Conservation (phyloP, 768 basidiomycete species). For the Russula earlei region DNA sequence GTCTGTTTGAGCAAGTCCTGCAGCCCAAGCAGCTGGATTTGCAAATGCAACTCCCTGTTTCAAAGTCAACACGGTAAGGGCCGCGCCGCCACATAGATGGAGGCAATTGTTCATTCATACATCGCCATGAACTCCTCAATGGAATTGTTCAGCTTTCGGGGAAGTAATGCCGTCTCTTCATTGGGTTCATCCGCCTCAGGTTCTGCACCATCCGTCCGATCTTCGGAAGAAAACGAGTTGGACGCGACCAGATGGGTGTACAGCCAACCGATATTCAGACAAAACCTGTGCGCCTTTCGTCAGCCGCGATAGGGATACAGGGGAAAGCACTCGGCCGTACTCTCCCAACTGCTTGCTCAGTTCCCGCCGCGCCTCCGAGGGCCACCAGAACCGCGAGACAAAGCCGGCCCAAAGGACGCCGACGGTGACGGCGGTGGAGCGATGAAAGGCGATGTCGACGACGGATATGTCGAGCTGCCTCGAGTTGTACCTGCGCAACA, state of each 20-base stretch:
- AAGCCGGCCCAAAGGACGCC: slow-evolving; percentile 88
- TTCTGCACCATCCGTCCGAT: slow-evolving; percentile 23
- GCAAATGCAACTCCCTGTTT: slow-evolving; percentile 89
- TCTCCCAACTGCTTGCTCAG: slow-evolving; percentile 79
- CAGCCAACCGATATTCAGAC: slow-evolving; percentile 87
- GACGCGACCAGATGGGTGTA: slow-evolving; percentile 87
- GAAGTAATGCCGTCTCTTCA: slow-evolving; percentile 26
- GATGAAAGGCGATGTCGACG: slow-evolving; percentile 60
- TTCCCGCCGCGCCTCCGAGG: slow-evolving; percentile 85
- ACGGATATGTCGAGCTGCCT: slow-evolving; percentile 57
- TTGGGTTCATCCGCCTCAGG: slow-evolving; percentile 13
- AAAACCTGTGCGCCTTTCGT: slow-evolving; percentile 56
- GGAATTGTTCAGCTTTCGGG: slow-evolving; percentile 44
- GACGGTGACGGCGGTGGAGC: slow-evolving; percentile 69
- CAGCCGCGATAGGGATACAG: slow-evolving; percentile 2
- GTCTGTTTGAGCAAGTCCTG: slow-evolving; percentile 82
- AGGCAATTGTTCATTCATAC: slow-evolving; percentile 35
- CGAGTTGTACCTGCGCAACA: slow-evolving; percentile 60
- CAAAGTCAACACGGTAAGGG: neutral
- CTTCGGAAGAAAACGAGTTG: slow-evolving; percentile 63
- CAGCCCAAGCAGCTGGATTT: slow-evolving; percentile 81
- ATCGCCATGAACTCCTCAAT: slow-evolving; percentile 89
- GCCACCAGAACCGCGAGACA: slow-evolving; percentile 92
- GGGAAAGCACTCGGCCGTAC: slow-evolving; percentile 35
- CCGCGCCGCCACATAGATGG: neutral